Evolutionary conservation across 768 basidiomycete genomes (phyloP).

Genomic region (Mycena amicta): DNA sequence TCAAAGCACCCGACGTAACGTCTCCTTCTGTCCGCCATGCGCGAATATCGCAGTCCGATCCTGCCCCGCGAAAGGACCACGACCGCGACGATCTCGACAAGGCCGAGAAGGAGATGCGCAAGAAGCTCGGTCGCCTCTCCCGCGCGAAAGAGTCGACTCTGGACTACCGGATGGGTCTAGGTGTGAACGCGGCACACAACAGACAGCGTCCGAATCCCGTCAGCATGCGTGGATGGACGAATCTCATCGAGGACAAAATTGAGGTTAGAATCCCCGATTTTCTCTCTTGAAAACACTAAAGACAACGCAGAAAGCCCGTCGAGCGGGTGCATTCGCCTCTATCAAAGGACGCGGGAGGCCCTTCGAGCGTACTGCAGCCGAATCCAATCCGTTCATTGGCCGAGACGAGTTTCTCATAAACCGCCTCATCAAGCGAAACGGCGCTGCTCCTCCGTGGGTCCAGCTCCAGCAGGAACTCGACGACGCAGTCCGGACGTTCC

Average conservation of each 20-base stretch:
- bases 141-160: constrained; percentile 72
- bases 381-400: constrained; percentile 60
- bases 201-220: constrained; percentile 56
- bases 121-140: constrained; percentile 58
- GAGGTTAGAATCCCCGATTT: constrained; percentile 48
- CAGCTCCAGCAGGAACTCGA: constrained; percentile 84
- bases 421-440: constrained; percentile 78
- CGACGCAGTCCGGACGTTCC: constrained; percentile 58
- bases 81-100: constrained; percentile 36
- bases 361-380: constrained; percentile 38
- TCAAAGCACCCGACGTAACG: constrained; percentile 60
- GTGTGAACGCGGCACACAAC: constrained; percentile 18
- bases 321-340: constrained; percentile 70
- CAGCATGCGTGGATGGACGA: constrained; percentile 73
- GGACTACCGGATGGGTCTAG: constrained; percentile 72
- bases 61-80: constrained; percentile 29
- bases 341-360: constrained; percentile 65
- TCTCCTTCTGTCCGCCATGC: constrained; percentile 56
- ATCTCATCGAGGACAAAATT: constrained; percentile 77
- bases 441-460: constrained; percentile 86
- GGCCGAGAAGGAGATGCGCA: constrained; percentile 52
- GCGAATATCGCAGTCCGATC: constrained; percentile 39
- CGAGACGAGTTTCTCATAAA: constrained; percentile 86
- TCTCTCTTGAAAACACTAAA: not conserved
- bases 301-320: constrained; percentile 55